Evolutionary conservation across 148 eudicot genomes (phyloP), one percentile per base, ranked within the genome.

Genomic region (Cornus controversa): DNA sequence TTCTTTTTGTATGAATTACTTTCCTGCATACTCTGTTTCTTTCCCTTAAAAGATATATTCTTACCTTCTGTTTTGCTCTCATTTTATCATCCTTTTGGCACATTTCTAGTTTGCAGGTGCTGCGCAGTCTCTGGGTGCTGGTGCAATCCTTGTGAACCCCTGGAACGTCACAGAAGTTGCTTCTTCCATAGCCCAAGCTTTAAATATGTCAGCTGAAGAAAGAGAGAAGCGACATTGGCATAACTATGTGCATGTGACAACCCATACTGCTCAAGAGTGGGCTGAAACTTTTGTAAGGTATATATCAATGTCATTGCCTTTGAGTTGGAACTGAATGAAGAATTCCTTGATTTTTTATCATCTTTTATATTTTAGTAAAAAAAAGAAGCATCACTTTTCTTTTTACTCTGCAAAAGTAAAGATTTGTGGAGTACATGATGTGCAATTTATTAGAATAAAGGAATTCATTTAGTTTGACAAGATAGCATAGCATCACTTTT

Each of bases 221-320:
- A 84, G 99, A 85, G 97, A 91, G 63, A 96, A 91, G 77, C 85
- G 98, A 15, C 99, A 96, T 74, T 68, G 71, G 71, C 92, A 86
- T 77, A 96, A 96, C 79, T 96, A 89, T 73, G 34, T 24, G 47
- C 98, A 96, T 77, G 97, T 96, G 72, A 91, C 93, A 37, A 86
- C 84, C 24, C 97, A 96, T 82, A 96, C 98, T 81, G 93, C 98
- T 80, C 99, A 96, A 84, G 88, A 96, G 77, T 96, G 99, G 99
- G 98, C 98, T 67, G 98, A 96, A 87, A 90, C 90, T 76, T 96
- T 96, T 67, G 99, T 96, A 37, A 93, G 99, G 99, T 96, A 85
- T 42, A 34, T 65, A 9, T 8, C 26, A 24, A 64, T 72, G 8
- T 85, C 63, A 24, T 47, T 69, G 65, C 28, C 22, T 67, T 75